Conservation (phyloP, 2,329 filamentous ascomycete genomes). For the Diaporthe helianthi region DNA sequence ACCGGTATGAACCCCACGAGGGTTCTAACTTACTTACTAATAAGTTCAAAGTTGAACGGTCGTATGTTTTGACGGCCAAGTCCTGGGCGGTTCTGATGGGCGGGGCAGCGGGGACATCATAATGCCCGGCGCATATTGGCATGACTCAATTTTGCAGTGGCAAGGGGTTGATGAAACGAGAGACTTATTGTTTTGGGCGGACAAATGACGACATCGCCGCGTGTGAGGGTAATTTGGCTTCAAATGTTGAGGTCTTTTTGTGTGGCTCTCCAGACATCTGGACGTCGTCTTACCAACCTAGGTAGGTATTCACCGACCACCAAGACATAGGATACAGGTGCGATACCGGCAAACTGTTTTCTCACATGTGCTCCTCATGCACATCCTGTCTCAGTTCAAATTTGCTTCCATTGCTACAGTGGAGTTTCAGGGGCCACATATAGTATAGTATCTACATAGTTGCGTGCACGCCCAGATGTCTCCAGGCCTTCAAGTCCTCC, state of each 20-base stretch:
- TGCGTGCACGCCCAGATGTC: not conserved
- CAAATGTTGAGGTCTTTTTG: too few relatives aligned
- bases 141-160: constrained; percentile 4
- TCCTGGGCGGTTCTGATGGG: not conserved
- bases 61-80: not conserved
- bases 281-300: too few relatives aligned
- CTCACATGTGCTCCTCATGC: not conserved
- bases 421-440: not conserved
- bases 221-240: not conserved
- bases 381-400: not conserved
- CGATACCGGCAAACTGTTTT: not conserved
- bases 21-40: too few relatives aligned
- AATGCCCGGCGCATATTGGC: not conserved
- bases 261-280: not conserved
- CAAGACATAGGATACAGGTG: too few relatives aligned
- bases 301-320: not conserved
- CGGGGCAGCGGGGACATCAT: constrained; percentile 1
- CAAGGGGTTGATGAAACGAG: not conserved
- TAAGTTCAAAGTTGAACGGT: not conserved
- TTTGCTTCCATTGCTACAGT: not conserved
- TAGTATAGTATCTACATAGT: not conserved
- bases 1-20: not conserved
- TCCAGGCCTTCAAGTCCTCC: too few relatives aligned
- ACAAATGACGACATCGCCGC: not conserved
- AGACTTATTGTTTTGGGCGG: too few relatives aligned